Conservation (phyloP, 225 moss, liverwort and hornwort genomes). For the Polytrichum commune region DNA sequence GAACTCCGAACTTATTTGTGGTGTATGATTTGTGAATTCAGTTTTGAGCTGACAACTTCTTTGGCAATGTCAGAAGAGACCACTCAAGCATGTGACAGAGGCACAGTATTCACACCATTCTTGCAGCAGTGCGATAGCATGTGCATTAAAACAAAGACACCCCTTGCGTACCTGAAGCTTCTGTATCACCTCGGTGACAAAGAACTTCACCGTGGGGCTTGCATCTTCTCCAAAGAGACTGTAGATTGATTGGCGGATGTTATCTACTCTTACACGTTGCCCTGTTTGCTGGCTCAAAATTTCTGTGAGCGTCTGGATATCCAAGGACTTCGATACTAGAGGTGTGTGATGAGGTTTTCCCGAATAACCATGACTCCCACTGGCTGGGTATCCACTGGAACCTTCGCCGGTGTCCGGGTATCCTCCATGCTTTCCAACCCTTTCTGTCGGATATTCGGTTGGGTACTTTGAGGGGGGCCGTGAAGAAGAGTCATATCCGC, state of each 20-base stretch:
- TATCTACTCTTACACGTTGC: slow-evolving; percentile 33
- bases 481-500: slow-evolving; percentile 15
- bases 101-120: too few relatives aligned
- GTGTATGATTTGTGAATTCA: too few relatives aligned
- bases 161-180: slow-evolving; percentile 24
- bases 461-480: slow-evolving; percentile 22
- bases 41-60: too few relatives aligned
- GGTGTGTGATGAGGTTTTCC: slow-evolving; percentile 43
- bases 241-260: slow-evolving; percentile 55
- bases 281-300: slow-evolving; percentile 51
- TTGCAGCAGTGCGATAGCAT: too few relatives aligned
- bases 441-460: slow-evolving; percentile 23
- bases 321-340: slow-evolving; percentile 34
- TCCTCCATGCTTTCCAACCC: slow-evolving; percentile 23
- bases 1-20: too few relatives aligned
- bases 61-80: too few relatives aligned
- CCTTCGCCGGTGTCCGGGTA: slow-evolving; percentile 24
- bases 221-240: slow-evolving; percentile 54
- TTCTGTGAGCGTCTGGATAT: slow-evolving; percentile 35
- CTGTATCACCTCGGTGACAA: slow-evolving; percentile 29
- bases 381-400: slow-evolving; percentile 15
- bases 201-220: slow-evolving; percentile 57
- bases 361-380: slow-evolving; percentile 35
- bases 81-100: too few relatives aligned
- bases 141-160: too few relatives aligned